Base-by-base conservation (phyloP, 2,329 filamentous ascomycete genomes). In the Alternaria conjuncta region DNA sequence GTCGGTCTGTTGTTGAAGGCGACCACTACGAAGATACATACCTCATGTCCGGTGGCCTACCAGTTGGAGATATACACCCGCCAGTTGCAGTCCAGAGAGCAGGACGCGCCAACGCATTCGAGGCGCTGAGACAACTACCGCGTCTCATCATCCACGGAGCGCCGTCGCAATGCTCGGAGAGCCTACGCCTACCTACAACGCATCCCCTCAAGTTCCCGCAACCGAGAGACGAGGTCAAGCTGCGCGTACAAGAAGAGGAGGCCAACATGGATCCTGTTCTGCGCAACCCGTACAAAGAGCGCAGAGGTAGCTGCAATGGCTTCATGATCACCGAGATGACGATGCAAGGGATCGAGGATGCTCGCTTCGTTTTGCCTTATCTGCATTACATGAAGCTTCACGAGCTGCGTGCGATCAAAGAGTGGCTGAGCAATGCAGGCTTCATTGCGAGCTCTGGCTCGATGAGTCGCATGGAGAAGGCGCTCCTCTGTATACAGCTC, bases 401-500 rank as follows among this genome's bases (percentile, higher is more conserved):
- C 60, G 73, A 75, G 54, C 53, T 72, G 44, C 70, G 69, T 8
- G 65, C 55, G 11, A 63, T 75, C 26, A 71, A 71, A 50, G 49
- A 63, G 43, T 74, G 68, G 68, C 64, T 76, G 13, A 45, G 56
- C 12, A 53, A 63, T 10, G 63, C 65, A 23, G 55, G 57, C 1
- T 63, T 70, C 36, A 43, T 75, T 2, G 56, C n/a, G 9, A 63
- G 57, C n/a, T 69, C 67, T 9, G 64, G 60, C 21, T 50, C 53
- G 11, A 69, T 77, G 11, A 71, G 68, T 26, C 62, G 74, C 12
- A 73, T 65, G 28, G 75, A 76, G 54, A 77, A 74, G 55, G 49
- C 75, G 10, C 60, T 78, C 45, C 69, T 76, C 30, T 68, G 74
- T 45, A 60, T 78, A 7, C 68, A 73, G 25, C 53, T 72, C 8